Conservation (phyloP, 2,329 filamentous ascomycete genomes). For the Knoxdaviesia proteae region DNA sequence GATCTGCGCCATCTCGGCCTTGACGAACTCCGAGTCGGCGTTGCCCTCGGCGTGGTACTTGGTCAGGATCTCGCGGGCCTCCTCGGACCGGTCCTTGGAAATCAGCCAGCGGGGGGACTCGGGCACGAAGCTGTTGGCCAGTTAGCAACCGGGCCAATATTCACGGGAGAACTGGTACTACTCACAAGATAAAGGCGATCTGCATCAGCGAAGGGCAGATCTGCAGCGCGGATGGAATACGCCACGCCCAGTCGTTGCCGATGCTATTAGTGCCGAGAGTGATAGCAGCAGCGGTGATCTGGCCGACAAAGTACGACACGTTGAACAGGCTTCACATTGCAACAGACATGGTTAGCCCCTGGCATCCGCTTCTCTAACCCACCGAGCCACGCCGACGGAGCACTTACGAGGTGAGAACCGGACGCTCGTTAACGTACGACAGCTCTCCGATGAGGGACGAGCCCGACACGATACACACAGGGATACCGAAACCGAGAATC, state of each 20-base stretch:
- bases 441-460: conserved; percentile 38
- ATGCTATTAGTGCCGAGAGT: conserved; percentile 18
- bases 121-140: conserved; percentile 7
- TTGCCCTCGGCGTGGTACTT: conserved; percentile 32
- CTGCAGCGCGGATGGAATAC: conserved; percentile 19
- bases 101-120: conserved; percentile 16
- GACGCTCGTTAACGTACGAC: conserved; percentile 37
- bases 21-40: conserved; percentile 26
- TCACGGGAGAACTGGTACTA: too few relatives aligned
- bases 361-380: rapidly evolving
- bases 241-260: conserved; percentile 15
- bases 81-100: conserved; percentile 11
- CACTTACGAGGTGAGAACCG: conserved; percentile 26
- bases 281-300: conserved; percentile 26
- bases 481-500: conserved; percentile 38
- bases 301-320: conserved; percentile 31
- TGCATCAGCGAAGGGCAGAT: conserved; percentile 19
- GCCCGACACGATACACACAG: conserved; percentile 35
- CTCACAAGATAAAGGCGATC: conserved; percentile 7
- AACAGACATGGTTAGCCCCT: background rate
- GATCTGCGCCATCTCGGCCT: conserved; percentile 40
- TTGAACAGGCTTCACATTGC: conserved; percentile 21
- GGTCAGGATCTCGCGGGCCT: conserved; percentile 12
- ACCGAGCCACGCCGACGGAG: conserved; percentile 10
- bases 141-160: too few relatives aligned